phyloP scores from a whole-genome alignment of 2,329 filamentous ascomycete species.

The Botrytis fabae region DNA sequence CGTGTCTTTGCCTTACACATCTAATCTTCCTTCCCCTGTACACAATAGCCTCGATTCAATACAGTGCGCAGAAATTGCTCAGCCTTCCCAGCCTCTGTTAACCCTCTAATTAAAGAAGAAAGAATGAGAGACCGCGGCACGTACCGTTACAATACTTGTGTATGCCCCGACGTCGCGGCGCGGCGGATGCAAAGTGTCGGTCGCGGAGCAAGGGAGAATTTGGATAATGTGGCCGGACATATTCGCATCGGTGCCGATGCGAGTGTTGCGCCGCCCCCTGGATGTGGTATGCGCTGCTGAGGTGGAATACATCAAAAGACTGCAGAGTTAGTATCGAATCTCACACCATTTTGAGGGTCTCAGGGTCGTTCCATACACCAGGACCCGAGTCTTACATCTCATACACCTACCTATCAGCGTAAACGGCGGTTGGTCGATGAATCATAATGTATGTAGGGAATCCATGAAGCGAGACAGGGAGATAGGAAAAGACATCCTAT shows the following conservation, averaged over 20 bases:
- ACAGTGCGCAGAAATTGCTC: neutral
- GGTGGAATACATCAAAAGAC: neutral
- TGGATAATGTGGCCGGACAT: neutral
- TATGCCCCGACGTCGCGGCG: neutral
- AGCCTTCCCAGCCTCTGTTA: neutral
- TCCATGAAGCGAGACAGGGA: neutral
- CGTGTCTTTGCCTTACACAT: neutral
- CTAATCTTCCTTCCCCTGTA: neutral
- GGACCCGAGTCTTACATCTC: neutral
- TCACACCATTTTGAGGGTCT: neutral
- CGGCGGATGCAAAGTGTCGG: slow-evolving; percentile 1
- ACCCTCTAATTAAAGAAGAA: neutral
- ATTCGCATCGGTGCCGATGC: neutral
- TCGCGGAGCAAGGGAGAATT: slow-evolving; percentile 3
- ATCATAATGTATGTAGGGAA: neutral
- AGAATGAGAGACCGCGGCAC: neutral
- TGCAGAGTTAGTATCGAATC: neutral
- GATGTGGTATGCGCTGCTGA: neutral
- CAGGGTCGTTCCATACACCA: neutral
- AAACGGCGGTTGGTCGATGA: neutral
- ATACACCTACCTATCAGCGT: neutral
- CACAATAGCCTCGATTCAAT: neutral
- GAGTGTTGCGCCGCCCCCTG: neutral
- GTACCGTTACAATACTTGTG: neutral
- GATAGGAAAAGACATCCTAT: neutral